These are phyloP conservation scores for Penicillium sp. DNA, from an alignment of 2,329 filamentous ascomycete species.

Conservation along the genomic window DNA sequence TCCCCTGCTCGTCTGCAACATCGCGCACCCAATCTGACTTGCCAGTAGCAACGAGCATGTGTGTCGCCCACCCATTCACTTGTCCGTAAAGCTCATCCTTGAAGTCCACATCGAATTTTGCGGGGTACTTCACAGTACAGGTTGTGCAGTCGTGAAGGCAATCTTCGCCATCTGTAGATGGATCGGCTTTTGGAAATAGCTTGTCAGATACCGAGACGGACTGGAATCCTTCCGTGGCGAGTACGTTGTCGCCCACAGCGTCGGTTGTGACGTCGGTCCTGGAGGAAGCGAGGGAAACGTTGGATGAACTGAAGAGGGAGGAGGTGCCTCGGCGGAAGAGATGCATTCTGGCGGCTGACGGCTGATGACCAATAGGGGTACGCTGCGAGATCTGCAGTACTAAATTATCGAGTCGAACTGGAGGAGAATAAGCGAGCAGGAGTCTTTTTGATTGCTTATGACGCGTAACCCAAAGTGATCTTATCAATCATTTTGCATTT, in stretches of 20 bases:
- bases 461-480: slow-evolving; percentile 24
- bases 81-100: slow-evolving; percentile 80
- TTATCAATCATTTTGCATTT: slow-evolving; percentile 39
- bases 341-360: slow-evolving; percentile 32
- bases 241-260: slow-evolving; percentile 24
- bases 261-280: slow-evolving; percentile 27
- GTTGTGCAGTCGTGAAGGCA: slow-evolving; percentile 84
- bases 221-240: slow-evolving; percentile 46
- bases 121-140: slow-evolving; percentile 80
- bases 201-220: slow-evolving; percentile 52
- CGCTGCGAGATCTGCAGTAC: background rate
- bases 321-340: slow-evolving; percentile 38
- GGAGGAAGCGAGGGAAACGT: slow-evolving; percentile 28
- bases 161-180: slow-evolving; percentile 82
- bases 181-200: slow-evolving; percentile 76
- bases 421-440: background rate
- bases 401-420: background rate
- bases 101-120: slow-evolving; percentile 73
- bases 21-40: slow-evolving; percentile 94
- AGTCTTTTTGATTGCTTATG: slow-evolving; percentile 7
- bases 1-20: slow-evolving; percentile 84
- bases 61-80: slow-evolving; percentile 85
- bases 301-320: slow-evolving; percentile 38
- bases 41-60: slow-evolving; percentile 90
- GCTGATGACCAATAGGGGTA: background rate